Conservation (phyloP, 202 grass and related monocot species). For the Schoenoplectus triqueter region DNA sequence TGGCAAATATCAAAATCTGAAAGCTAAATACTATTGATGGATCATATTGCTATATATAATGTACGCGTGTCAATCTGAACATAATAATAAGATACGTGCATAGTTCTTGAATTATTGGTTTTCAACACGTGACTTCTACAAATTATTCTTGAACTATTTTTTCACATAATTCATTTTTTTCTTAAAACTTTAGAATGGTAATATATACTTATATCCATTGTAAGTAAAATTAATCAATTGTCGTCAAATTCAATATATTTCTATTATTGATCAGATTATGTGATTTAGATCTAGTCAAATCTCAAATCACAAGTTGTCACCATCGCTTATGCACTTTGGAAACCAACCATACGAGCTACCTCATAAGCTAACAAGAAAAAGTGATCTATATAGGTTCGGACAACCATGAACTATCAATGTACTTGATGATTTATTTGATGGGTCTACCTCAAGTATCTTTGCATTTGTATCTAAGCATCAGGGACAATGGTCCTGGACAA, state of each 20-base stretch:
- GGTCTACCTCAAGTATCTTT: not conserved
- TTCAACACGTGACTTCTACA: no score
- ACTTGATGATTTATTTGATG: not conserved
- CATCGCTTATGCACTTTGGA: not conserved
- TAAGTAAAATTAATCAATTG: no score
- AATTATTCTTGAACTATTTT: no score
- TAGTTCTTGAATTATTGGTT: no score
- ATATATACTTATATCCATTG: no score
- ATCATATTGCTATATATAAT: not conserved
- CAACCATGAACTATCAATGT: slow-evolving; percentile 6
- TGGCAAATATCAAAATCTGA: not conserved
- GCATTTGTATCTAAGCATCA: slow-evolving; percentile 18
- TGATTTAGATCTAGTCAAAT: not conserved
- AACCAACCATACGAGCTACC: not conserved
- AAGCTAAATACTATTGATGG: not conserved
- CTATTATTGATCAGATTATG: no score
- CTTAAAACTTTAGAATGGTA: no score
- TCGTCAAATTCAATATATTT: no score
- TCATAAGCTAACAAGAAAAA: not conserved
- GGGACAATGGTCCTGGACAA: not conserved
- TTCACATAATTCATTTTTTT: no score
- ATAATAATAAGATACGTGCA: no score
- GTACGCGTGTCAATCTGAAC: not conserved
- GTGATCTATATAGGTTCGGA: not conserved
- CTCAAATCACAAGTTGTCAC: not conserved